Evolutionary conservation across 208 protist genomes (phyloP), one percentile per base, ranked within the genome.

Genomic region (Leishmania mexicana): DNA sequence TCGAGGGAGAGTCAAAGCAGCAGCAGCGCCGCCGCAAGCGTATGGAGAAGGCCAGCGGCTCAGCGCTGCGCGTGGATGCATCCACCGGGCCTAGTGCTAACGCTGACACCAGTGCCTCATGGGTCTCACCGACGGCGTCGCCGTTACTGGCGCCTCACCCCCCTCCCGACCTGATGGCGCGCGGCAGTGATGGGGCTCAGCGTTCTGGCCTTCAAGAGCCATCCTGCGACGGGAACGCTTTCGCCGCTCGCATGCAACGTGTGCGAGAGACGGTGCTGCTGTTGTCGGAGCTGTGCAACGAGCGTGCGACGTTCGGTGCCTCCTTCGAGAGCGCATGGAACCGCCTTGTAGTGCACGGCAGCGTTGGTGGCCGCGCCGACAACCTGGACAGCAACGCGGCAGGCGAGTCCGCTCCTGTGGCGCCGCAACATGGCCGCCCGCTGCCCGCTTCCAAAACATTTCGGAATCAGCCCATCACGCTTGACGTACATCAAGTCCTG

Each of bases 231-330:
- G 31, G 70, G 31, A 78, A 83, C 75, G 78, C 49, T n/a, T 87
- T 94, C 38, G 31, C 73, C 0, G 76, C 72, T 15, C 87, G 89
- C 38, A 85, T 85, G 78, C 15, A 65, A 2, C 88, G 83, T n/a
- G 84, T 94, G 15, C 79, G 67, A 4, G 78, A 83, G 35, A 72
- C 83, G 8, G 76, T 94, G 2, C 40, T 88, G 76, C 74, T 88
- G 38, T 72, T 96, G 28, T 83, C 89, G 3, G 85, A 86, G 60
- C 83, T 94, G 54, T 96, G 93, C 67, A 81, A 85, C 11, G 93
- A 96, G 81, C 81, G 80, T 2, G 38, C 53, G 6, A 90, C 87
- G n/a, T 91, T 86, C 51, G 84, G 88, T 1, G 75, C 42, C 0
- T 76, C 70, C 17, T 89, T 95, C 70, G 76, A 76, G 17, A 38